Percentiles rank a stretch among this genome's conserved stretches.
These are phyloP conservation scores for Guyanaporus albipodus DNA, from an alignment of 768 basidiomycete species.

Conservation along the genomic window DNA sequence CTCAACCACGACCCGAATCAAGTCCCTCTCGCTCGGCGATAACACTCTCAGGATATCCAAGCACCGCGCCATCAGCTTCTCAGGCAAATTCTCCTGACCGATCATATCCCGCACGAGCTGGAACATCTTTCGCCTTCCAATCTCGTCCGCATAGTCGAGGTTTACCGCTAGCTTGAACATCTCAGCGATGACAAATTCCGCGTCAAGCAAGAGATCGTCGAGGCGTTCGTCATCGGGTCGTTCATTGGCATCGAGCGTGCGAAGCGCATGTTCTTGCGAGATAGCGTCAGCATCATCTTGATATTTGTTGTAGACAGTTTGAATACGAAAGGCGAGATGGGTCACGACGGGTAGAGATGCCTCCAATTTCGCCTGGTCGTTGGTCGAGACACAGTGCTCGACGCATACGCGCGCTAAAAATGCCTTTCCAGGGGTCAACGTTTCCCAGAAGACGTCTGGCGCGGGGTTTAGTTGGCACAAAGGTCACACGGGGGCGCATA, in stretches of 20 bases:
- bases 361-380: conserved; percentile 63
- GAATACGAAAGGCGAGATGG: conserved; percentile 69
- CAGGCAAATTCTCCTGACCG: conserved; percentile 63
- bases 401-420: conserved; percentile 31
- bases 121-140: conserved; percentile 85
- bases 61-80: conserved; percentile 64
- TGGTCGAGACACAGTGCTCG: conserved; percentile 63
- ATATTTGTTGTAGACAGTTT: conserved; percentile 65
- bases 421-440: neutral
- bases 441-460: neutral
- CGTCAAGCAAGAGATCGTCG: conserved; percentile 31
- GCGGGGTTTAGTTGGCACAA: neutral
- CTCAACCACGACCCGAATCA: conserved; percentile 87
- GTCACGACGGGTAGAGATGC: conserved; percentile 80
- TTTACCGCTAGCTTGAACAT: conserved; percentile 74
- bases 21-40: conserved; percentile 71
- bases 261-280: conserved; percentile 33
- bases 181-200: conserved; percentile 72
- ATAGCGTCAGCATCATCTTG: conserved; percentile 41
- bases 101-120: conserved; percentile 85
- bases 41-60: conserved; percentile 79
- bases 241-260: conserved; percentile 34
- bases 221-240: conserved; percentile 38
- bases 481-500: neutral
- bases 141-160: conserved; percentile 90